Conservation (phyloP, 2,329 filamentous ascomycete genomes). For the Alternaria dauci region DNA sequence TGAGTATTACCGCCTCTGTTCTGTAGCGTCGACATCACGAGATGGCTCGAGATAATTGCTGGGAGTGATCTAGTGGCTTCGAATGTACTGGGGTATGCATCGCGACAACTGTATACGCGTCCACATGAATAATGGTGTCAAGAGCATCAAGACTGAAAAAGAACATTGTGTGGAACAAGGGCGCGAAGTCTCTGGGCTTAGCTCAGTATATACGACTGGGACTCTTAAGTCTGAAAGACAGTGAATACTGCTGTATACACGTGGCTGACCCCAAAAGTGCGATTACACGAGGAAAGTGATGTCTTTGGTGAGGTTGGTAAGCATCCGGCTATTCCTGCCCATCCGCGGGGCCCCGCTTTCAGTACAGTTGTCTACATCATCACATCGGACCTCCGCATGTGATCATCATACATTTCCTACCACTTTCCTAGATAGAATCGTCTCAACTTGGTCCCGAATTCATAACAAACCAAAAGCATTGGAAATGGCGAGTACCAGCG, state of each 20-base stretch:
- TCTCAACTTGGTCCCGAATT: accelerated
- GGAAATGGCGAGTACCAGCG: background rate
- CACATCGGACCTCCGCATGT: background rate
- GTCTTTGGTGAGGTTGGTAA: conserved; percentile 3
- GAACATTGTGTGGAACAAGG: background rate
- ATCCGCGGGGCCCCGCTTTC: conserved; percentile 8
- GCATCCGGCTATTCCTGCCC: conserved; percentile 17
- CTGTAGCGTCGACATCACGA: background rate
- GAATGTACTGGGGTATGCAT: too few species aligned
- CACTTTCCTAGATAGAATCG: accelerated
- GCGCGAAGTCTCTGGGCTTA: background rate
- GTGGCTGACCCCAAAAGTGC: background rate
- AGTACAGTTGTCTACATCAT: conserved; percentile 12
- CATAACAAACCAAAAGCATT: background rate
- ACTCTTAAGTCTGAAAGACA: background rate
- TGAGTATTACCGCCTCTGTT: background rate
- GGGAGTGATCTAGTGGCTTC: too few species aligned
- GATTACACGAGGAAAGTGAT: background rate
- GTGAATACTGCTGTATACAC: background rate
- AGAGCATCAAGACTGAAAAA: too few species aligned
- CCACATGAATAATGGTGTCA: too few species aligned
- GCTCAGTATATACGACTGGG: background rate
- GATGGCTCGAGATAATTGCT: background rate
- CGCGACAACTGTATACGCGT: too few species aligned
- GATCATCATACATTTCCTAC: background rate